Conservation (phyloP, 495 filamentous ascomycete genomes). For the Neurospora sublineolata region DNA sequence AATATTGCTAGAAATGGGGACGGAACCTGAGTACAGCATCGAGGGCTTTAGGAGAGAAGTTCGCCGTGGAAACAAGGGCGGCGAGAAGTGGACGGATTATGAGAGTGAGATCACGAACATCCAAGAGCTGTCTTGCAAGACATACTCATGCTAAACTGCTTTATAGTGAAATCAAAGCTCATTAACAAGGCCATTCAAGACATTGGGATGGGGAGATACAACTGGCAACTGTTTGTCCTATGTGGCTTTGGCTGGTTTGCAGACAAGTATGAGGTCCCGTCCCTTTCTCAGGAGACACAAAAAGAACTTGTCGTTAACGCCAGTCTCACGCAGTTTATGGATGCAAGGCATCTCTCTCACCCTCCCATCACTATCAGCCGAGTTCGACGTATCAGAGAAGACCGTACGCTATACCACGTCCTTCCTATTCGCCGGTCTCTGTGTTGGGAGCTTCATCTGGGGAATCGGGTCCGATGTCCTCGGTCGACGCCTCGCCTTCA, state of each 20-base stretch:
- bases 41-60: constrained; percentile 38
- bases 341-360: constrained; percentile 62
- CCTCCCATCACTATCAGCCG: constrained; percentile 54
- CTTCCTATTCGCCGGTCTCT: constrained; percentile 46
- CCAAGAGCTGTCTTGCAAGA: not conserved
- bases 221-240: constrained; percentile 73
- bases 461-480: constrained; percentile 63
- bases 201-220: constrained; percentile 80
- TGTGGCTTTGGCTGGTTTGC: constrained; percentile 71
- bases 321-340: constrained; percentile 29
- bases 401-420: constrained; percentile 42
- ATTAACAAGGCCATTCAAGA: constrained; percentile 71
- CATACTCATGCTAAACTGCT: constrained; percentile 10
- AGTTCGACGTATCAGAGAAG: constrained; percentile 48
- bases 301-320: not conserved
- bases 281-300: not conserved
- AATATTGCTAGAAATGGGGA: constrained; percentile 27
- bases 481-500: constrained; percentile 67
- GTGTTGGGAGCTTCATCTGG: constrained; percentile 69
- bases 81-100: constrained; percentile 34
- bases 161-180: constrained; percentile 43
- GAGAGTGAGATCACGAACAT: constrained; percentile 31
- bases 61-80: constrained; percentile 24
- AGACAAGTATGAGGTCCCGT: constrained; percentile 35
- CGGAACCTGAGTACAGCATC: constrained; percentile 37